phyloP scores from a whole-genome alignment of 2,329 filamentous ascomycete species.

The Xylariales sp. region DNA sequence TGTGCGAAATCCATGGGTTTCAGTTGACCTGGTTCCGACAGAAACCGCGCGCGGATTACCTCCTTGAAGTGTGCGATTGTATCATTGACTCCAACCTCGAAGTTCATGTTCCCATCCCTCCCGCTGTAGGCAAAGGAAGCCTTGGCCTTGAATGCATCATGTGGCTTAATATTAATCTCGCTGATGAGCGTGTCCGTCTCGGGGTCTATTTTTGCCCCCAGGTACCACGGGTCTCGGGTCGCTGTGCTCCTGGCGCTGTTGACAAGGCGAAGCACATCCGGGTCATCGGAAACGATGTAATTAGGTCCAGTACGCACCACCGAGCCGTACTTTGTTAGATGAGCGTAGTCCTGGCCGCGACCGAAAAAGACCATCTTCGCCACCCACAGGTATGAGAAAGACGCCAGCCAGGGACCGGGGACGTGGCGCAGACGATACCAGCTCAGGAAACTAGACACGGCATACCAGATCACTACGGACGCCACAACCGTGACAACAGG shows the following conservation, averaged over 20 bases:
- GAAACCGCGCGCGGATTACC: conserved; percentile 8
- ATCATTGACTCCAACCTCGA: conserved; percentile 7
- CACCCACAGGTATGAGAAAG: conserved; percentile 35
- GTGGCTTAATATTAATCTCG: conserved; percentile 34
- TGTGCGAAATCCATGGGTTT: conserved; percentile 14
- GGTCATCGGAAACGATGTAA: conserved; percentile 31
- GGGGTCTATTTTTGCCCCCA: conserved; percentile 44
- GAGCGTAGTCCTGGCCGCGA: conserved; percentile 17
- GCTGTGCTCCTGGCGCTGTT: conserved; percentile 29
- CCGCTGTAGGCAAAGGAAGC: conserved; percentile 18
- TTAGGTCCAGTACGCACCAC: conserved; percentile 35
- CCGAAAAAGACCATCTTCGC: too few species aligned
- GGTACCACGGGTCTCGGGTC: conserved; percentile 36
- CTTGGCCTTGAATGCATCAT: conserved; percentile 34
- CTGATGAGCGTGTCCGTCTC: conserved; percentile 48
- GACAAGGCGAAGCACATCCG: conserved; percentile 29
- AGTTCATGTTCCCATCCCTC: not conserved
- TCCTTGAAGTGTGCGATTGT: conserved; percentile 1
- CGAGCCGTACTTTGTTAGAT: conserved; percentile 17
- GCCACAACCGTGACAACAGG: too few species aligned
- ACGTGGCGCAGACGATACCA: conserved; percentile 33
- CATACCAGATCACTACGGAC: too few species aligned
- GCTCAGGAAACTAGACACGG: conserved; percentile 11
- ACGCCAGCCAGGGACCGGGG: conserved; percentile 30
- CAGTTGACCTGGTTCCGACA: conserved; percentile 4